These are phyloP conservation scores for Pisolithus sp. DNA, from an alignment of 768 basidiomycete species.

Conservation along the genomic window DNA sequence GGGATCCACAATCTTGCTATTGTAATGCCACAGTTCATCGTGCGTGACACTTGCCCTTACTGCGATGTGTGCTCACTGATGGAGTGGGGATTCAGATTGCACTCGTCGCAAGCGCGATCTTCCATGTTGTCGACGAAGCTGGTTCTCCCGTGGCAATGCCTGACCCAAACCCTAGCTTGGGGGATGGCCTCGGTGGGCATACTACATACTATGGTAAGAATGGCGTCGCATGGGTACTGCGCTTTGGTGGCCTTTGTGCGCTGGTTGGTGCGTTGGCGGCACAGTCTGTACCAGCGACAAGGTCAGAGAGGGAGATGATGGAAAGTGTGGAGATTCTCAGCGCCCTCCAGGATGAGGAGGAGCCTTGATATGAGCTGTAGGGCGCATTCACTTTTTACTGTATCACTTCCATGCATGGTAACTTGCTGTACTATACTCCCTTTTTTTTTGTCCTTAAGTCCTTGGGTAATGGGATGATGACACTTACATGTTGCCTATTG, in stretches of 20 bases:
- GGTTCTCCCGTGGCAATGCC: slow-evolving; percentile 1
- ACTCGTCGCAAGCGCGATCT: slow-evolving; percentile 79
- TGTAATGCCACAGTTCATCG: slow-evolving; percentile 91
- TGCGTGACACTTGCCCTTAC: slow-evolving; percentile 34
- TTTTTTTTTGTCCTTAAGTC: background rate
- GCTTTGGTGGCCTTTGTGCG: slow-evolving; percentile 86
- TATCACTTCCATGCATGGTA: no score
- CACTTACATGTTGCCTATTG: background rate
- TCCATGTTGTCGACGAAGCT: slow-evolving; percentile 67
- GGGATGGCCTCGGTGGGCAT: slow-evolving; percentile 33
- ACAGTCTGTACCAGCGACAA: slow-evolving; percentile 81
- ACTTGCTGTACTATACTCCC: no score
- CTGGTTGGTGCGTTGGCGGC: slow-evolving; percentile 73
- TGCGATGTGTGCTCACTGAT: background rate
- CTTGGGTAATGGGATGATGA: background rate
- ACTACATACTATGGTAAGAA: slow-evolving; percentile 72
- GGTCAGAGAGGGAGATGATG: slow-evolving; percentile 86
- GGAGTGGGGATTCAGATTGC: slow-evolving; percentile 53
- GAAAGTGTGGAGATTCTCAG: slow-evolving; percentile 76
- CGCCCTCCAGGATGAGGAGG: slow-evolving; percentile 56
- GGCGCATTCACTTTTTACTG: no score
- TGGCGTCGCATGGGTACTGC: slow-evolving; percentile 90
- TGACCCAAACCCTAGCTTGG: background rate
- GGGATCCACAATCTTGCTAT: slow-evolving; percentile 96
- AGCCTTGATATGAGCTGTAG: slow-evolving; percentile 29